These are phyloP conservation scores for Camelina hispida DNA, from an alignment of 345 rosid species.

Conservation along the genomic window DNA sequence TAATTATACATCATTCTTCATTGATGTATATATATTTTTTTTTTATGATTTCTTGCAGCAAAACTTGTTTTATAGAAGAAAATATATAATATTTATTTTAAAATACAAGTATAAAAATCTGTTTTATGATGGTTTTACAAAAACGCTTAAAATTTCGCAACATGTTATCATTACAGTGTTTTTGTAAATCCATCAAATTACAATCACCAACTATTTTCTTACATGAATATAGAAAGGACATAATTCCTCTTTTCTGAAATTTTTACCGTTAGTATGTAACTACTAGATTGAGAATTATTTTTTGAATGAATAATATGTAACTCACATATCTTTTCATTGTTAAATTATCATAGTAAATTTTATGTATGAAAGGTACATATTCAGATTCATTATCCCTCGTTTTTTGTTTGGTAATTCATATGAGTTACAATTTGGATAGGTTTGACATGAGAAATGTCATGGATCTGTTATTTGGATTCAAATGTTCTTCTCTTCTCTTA, in stretches of 20 bases:
- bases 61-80: no score
- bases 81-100: no score
- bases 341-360: not conserved
- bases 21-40: no score
- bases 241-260: no score
- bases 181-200: not conserved
- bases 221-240: no score
- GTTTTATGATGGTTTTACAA: no score
- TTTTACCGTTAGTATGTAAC: not conserved
- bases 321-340: not conserved
- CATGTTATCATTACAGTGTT: not conserved
- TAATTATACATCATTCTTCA: no score
- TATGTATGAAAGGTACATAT: not conserved
- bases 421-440: not conserved
- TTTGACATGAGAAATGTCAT: not conserved
- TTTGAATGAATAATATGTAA: not conserved
- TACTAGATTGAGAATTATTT: not conserved
- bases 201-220: no score
- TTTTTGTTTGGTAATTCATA: not conserved
- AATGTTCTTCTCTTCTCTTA: not conserved
- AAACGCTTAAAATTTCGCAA: no score
- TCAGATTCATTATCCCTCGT: not conserved
- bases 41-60: no score
- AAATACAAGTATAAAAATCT: no score
- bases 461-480: not conserved